Conservation (phyloP, 164 flowering plant genomes). For the Hamamelis virginiana region DNA sequence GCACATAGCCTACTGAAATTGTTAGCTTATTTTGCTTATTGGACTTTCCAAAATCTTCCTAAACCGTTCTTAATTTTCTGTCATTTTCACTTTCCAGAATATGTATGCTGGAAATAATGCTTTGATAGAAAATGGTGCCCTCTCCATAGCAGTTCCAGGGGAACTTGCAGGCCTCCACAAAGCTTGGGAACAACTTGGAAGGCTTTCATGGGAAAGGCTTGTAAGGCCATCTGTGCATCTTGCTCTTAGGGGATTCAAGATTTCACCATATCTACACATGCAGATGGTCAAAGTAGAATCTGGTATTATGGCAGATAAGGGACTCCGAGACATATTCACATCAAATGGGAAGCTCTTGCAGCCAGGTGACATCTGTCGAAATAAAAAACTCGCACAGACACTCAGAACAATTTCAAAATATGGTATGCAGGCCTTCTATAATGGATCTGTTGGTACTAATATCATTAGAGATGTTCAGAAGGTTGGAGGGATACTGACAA, state of each 20-base stretch:
- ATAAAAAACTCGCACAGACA: constrained; percentile 48
- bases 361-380: constrained; percentile 36
- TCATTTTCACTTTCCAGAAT: constrained; percentile 31
- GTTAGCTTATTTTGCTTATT: no score
- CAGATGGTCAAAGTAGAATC: constrained; percentile 36
- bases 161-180: constrained; percentile 56
- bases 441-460: constrained; percentile 43
- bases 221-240: constrained; percentile 45
- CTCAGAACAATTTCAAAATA: constrained; percentile 28
- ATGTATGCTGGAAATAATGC: constrained; percentile 47
- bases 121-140: constrained; percentile 38
- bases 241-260: constrained; percentile 49
- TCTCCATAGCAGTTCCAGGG: constrained; percentile 63
- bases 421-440: constrained; percentile 44
- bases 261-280: constrained; percentile 48
- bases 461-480: constrained; percentile 40
- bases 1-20: no score
- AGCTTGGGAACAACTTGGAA: constrained; percentile 59
- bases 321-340: constrained; percentile 40
- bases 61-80: no score
- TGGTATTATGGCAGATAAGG: constrained; percentile 41
- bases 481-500: constrained; percentile 48
- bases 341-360: constrained; percentile 39
- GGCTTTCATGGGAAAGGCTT: constrained; percentile 57
- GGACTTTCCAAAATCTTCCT: no score